Evolutionary conservation across 768 basidiomycete species (phyloP), one percentile per base, ranked within the genome.

Genomic region (Boletus rex-veris): DNA sequence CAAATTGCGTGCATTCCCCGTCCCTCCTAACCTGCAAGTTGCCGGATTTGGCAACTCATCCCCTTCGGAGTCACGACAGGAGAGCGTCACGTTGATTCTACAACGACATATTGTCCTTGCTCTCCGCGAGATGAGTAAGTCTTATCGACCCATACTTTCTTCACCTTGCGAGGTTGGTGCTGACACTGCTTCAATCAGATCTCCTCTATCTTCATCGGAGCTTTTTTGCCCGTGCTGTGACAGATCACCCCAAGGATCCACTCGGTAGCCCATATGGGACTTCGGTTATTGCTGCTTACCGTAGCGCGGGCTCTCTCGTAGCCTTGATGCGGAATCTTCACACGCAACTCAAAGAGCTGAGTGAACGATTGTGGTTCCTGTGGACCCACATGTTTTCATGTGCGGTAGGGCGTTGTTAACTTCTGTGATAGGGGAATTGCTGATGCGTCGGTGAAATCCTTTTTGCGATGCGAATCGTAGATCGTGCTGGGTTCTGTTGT

Each of bases 401-500:
- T 63, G 79, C 83, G 31, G 84, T 85, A 66, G 46, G 54, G 50
- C 7, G 21, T 52, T 39, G 8, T 53, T 4, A 39, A 48, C 49
- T 37, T 58, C 54, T 53, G 48, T 45, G 47, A 59, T 57, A 52
- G 48, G 55, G 36, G 45, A 43, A 7, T 36, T 31, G 33, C 61
- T 68, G 43, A 70, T 57, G 26, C 33, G 28, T 9, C 12, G 31
- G 47, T 44, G 54, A 36, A 58, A 55, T 53, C 51, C 37, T 39
- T 44, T 41, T 45, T 39, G 15, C 40, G 47, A 48, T 35, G 21
- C 26, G 46, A 57, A 53, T 37, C 28, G 39, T 45, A 64, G 84
- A 88, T 89, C 57, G 75, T 89, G 47, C 71, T 89, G 44, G 86
- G 86, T 35, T 85, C 86, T 19, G 86, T 89, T 35, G 86, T 88